Percentiles rank a stretch among this genome's conserved stretches.
Conservation (phyloP, 768 basidiomycete species). For the Leccinum pellstonianum region DNA sequence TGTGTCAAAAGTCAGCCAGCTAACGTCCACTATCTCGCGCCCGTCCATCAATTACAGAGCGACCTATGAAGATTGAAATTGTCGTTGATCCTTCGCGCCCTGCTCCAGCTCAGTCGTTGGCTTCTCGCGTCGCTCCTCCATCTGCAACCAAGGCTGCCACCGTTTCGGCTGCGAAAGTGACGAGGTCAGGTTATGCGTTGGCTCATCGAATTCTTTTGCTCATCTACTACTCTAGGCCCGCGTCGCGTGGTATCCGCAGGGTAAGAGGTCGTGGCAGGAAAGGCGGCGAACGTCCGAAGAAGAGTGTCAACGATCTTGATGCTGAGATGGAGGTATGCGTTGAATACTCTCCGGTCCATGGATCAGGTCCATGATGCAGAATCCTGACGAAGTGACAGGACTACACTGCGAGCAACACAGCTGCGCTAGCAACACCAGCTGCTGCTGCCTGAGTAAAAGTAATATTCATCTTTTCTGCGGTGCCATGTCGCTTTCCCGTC, state of each 20-base stretch:
- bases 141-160: conserved; percentile 33
- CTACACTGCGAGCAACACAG: conserved; percentile 56
- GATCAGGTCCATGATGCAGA: background rate
- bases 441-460: conserved; percentile 21
- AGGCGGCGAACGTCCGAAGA: conserved; percentile 58
- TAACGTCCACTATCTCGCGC: conserved; percentile 35
- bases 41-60: conserved; percentile 59
- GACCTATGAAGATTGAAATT: conserved; percentile 98
- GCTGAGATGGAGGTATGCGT: conserved; percentile 93
- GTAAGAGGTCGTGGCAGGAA: conserved; percentile 46
- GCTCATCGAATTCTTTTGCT: background rate
- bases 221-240: conserved; percentile 25
- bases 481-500: background rate
- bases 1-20: conserved; percentile 35
- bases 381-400: conserved; percentile 43
- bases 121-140: conserved; percentile 84
- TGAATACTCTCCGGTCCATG: background rate
- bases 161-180: conserved; percentile 23
- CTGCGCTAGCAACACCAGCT: conserved; percentile 47
- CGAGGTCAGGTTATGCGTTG: conserved; percentile 34
- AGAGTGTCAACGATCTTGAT: conserved; percentile 88
- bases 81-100: conserved; percentile 82
- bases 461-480: background rate
- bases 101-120: conserved; percentile 59
- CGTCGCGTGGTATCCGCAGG: conserved; percentile 46